These are phyloP conservation scores for Fomitopsis serialis DNA, from an alignment of 768 basidiomycete species.

Conservation along the genomic window DNA sequence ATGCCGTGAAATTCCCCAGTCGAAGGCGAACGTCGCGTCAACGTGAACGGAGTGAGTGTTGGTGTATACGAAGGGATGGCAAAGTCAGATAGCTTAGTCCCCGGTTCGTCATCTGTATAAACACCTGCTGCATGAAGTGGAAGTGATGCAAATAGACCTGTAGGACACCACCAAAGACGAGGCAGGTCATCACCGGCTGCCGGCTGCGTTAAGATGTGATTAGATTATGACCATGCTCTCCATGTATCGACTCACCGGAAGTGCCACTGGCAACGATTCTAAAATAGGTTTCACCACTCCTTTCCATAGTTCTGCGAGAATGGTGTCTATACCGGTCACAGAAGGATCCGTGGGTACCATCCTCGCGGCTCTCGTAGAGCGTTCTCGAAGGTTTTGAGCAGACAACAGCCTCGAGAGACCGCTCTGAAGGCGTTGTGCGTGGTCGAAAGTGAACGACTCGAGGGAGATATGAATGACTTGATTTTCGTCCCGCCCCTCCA, in stretches of 20 bases:
- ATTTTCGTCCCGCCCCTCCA: neutral
- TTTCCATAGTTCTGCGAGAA: conserved; percentile 2
- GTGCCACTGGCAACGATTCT: conserved; percentile 4
- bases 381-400: neutral
- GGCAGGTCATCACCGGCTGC: neutral
- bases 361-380: neutral
- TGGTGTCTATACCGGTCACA: neutral
- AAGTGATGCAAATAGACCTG: conserved; percentile 23
- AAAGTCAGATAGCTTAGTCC: conserved; percentile 15
- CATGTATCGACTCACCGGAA: neutral
- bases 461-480: neutral
- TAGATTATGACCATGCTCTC: neutral
- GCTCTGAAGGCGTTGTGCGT: neutral
- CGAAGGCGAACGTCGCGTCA: neutral
- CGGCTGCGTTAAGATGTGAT: neutral
- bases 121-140: conserved; percentile 31
- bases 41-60: conserved; percentile 19
- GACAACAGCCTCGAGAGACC: conserved; percentile 4
- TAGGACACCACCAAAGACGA: conserved; percentile 24
- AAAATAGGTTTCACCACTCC: conserved; percentile 4
- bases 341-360: neutral
- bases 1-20: neutral
- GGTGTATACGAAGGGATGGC: conserved; percentile 26
- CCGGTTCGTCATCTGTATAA: conserved; percentile 4
- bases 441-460: conserved; percentile 9